Evolutionary conservation across 164 flowering plant genomes (phyloP), one percentile per base, ranked within the genome.

Genomic region (Magnolia officinalis): DNA sequence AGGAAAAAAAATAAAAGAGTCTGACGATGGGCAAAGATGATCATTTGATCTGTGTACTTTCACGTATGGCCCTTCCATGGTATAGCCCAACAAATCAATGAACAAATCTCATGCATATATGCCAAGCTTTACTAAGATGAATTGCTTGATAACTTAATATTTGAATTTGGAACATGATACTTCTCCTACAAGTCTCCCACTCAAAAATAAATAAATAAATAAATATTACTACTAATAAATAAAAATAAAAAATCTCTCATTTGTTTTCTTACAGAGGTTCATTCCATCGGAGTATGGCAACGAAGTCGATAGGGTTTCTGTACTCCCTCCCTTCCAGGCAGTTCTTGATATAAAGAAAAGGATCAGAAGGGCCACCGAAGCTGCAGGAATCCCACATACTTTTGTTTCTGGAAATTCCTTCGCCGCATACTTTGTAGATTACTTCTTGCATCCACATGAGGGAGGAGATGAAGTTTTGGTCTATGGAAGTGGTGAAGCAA

Each of bases 281-380:
- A 58, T 83, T 1, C 86, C 90, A 37, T 86, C 88, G 7, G 87
- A 86, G n/a, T 86, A 74, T 26, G 90, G 88, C n/a, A 21, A 19
- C 8, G 88, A 87, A 50, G 85, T 67, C 69, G 86, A 81, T 37
- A 80, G 83, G 61, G 74, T 82, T 21, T 50, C 0, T 1, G 76
- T 24, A 8, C 78, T 87, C 2, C 82, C 84, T 0, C 87, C 90
- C 13, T 84, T 81, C 63, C 77, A 82, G 74, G 67, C 71, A 0
- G 63, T 76, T 7, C 74, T 85, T 1, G 85, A 83, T 3, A 72
- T 74, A 6, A 87, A 83, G 79, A 78, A 55, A 77, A 80, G 77
- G 61, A 75, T 84, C 1, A 76, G 88, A 74, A 80, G 83, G 29
- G 85, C 85, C 1, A 71, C 70, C 0, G 83, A 85, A 76, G 87